Evolutionary conservation across 129 eudicot species (phyloP).

Genomic region (sunflower (Helianthus annuus)): HanXRQr2.0-SUNRISE NC_035433.2:98097637-98098136

Average conservation of each 20-base stretch:
- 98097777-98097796: slow-evolving; percentile 89
- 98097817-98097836: slow-evolving; percentile 69
- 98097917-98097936: slow-evolving; percentile 80
- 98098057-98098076: slow-evolving; percentile 55
- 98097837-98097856: slow-evolving; percentile 75
- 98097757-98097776: slow-evolving; percentile 64
- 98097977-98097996: slow-evolving; percentile 80
- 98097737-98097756: slow-evolving; percentile 87
- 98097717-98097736: slow-evolving; percentile 75
- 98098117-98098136: slow-evolving; percentile 97
- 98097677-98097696: slow-evolving; percentile 89
- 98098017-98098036: slow-evolving; percentile 72
- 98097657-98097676: slow-evolving; percentile 94
- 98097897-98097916: slow-evolving; percentile 63
- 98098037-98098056: slow-evolving; percentile 54
- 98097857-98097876: slow-evolving; percentile 67
- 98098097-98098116: slow-evolving; percentile 77
- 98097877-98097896: slow-evolving; percentile 60
- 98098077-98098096: slow-evolving; percentile 80
- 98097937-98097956: slow-evolving; percentile 74
- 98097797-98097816: slow-evolving; percentile 77
- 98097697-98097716: slow-evolving; percentile 62
- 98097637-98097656: slow-evolving; percentile 90
- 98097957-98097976: slow-evolving; percentile 40
- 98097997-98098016: slow-evolving; percentile 67